These are phyloP conservation scores for Leccinum griseonigrum DNA, from an alignment of 1,284 basidiomycete species.

Conservation along the genomic window DNA sequence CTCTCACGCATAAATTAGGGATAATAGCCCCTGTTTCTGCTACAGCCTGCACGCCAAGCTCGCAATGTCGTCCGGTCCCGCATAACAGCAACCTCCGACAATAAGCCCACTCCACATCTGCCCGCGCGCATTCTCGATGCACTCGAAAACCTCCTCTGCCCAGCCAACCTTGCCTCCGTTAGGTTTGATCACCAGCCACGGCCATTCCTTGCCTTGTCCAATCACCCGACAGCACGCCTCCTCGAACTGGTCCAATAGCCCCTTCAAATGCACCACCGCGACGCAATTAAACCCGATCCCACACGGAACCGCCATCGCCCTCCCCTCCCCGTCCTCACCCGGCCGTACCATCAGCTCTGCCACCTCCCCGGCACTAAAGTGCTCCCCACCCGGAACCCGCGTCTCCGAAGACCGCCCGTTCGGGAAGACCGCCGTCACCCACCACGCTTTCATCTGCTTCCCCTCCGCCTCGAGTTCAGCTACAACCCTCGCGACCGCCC, in stretches of 20 bases:
- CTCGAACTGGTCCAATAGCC: slow-evolving; percentile 37
- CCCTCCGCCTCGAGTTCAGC: slow-evolving; percentile 9
- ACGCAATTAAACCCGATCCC: slow-evolving; percentile 78
- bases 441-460: slow-evolving; percentile 65
- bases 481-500: slow-evolving; percentile 37
- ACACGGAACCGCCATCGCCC: slow-evolving; percentile 34
- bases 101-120: slow-evolving; percentile 53
- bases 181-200: slow-evolving; percentile 70
- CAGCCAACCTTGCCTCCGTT: slow-evolving; percentile 57
- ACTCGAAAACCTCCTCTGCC: slow-evolving; percentile 40
- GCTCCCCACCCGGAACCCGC: slow-evolving; percentile 23
- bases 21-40: slow-evolving; percentile 12
- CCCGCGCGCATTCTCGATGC: slow-evolving; percentile 27
- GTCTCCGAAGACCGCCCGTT: slow-evolving; percentile 50
- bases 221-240: slow-evolving; percentile 18
- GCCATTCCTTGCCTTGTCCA: slow-evolving; percentile 23
- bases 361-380: slow-evolving; percentile 36
- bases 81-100: slow-evolving; percentile 74
- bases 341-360: slow-evolving; percentile 34
- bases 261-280: slow-evolving; percentile 36
- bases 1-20: slow-evolving; percentile 3
- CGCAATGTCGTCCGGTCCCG: slow-evolving; percentile 53
- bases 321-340: slow-evolving; percentile 18
- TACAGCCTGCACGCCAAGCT: slow-evolving; percentile 20
- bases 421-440: slow-evolving; percentile 74